Percentiles rank a stretch among this genome's conserved stretches.
These are phyloP conservation scores for Circinella umbellata DNA, from an alignment of 371 early-diverging fungal species.

Conservation along the genomic window DNA sequence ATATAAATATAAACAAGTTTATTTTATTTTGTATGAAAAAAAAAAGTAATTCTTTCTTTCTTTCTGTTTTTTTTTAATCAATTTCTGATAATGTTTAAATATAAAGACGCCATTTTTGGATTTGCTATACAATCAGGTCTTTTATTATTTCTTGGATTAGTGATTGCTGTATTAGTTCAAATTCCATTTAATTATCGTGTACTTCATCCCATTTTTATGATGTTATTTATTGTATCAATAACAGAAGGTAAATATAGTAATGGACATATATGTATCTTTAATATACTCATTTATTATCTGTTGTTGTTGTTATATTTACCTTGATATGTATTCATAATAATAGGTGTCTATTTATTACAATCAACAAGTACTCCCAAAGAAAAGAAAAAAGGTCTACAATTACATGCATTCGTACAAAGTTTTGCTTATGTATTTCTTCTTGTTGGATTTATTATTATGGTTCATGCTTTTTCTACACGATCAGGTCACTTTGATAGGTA, in stretches of 20 bases:
- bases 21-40: too few species aligned
- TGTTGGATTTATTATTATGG: constrained; percentile 29
- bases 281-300: neutral
- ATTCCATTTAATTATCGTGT: constrained; percentile 14
- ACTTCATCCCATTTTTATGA: constrained; percentile 26
- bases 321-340: too few species aligned
- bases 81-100: too few species aligned
- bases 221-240: constrained; percentile 10
- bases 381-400: constrained; percentile 26
- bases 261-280: neutral
- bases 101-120: neutral
- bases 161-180: constrained; percentile 16
- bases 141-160: constrained; percentile 5
- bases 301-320: neutral
- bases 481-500: constrained; percentile 6
- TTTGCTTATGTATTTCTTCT: constrained; percentile 25
- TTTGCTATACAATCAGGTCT: constrained; percentile 9
- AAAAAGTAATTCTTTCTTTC: neutral
- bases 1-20: too few species aligned
- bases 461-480: constrained; percentile 25
- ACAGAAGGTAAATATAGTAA: constrained; percentile 20
- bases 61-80: neutral
- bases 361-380: constrained; percentile 24
- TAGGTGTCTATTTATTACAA: constrained; percentile 30
- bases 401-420: constrained; percentile 30